phyloP scores from a whole-genome alignment of 140 eudicot species.

The Cichorium intybus region DNA sequence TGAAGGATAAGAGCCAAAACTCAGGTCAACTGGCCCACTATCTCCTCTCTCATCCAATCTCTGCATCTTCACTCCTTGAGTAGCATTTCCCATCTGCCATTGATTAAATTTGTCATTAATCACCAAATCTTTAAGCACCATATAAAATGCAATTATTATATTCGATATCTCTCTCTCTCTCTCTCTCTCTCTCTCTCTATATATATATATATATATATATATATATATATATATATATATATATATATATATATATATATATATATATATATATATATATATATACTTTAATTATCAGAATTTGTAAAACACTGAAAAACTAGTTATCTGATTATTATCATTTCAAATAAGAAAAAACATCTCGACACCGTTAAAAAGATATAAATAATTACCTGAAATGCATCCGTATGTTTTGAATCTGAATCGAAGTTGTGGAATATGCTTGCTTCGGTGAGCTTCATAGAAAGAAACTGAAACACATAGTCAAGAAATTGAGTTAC shows the following conservation, averaged over 20 bases:
- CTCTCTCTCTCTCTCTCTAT: too few species aligned
- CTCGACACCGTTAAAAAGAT: not conserved
- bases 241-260: too few species aligned
- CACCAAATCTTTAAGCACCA: constrained; percentile 19
- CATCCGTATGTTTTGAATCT: constrained; percentile 35
- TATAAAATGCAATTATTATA: constrained; percentile 8
- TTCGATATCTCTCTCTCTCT: not conserved
- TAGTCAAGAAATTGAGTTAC: constrained; percentile 7
- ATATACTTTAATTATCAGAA: too few species aligned
- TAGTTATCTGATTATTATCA: too few species aligned
- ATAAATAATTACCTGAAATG: constrained; percentile 45
- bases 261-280: too few species aligned
- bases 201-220: too few species aligned
- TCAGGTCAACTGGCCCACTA: constrained; percentile 55
- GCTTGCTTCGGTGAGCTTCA: constrained; percentile 88
- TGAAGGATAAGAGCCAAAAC: constrained; percentile 59
- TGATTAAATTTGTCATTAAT: constrained; percentile 34
- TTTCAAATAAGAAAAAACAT: too few species aligned
- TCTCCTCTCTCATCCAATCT: constrained; percentile 38
- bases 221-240: too few species aligned
- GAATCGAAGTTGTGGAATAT: constrained; percentile 56
- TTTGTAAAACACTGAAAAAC: too few species aligned
- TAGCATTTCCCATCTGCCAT: constrained; percentile 62
- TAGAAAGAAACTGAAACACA: constrained; percentile 72
- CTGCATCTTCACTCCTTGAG: constrained; percentile 50